A percentile compares a stretch with the other conserved stretches of the same genome.
Evolutionary conservation across 1,139 yeast species (phyloP).

Genomic region (Magnusiomyces suaveolens): DNA sequence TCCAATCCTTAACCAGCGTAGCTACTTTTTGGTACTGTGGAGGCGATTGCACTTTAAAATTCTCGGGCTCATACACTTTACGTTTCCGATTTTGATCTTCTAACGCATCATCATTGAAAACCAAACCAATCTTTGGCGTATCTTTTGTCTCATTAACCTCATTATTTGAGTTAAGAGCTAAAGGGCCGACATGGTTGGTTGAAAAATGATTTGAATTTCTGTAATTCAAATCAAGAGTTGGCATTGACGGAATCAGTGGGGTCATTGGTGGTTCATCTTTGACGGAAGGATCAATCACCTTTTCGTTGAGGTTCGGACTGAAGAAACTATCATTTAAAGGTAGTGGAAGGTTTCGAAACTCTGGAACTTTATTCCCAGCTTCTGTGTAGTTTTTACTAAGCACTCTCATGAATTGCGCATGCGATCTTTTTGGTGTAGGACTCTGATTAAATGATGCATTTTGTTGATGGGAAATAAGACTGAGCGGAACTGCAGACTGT

Average conservation of each 20-base stretch:
- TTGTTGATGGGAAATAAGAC: neutral
- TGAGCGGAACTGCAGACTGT: neutral
- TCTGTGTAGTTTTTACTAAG: neutral
- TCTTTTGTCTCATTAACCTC: neutral
- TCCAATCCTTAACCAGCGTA: neutral
- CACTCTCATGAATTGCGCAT: neutral
- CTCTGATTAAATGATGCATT: neutral
- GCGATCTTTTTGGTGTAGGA: neutral
- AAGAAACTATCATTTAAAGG: neutral
- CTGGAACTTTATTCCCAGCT: neutral
- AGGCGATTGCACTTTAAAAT: neutral
- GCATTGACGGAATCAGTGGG: neutral
- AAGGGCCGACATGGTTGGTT: neutral
- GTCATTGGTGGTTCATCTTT: neutral
- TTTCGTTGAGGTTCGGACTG: too few relatives aligned
- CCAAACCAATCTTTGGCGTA: neutral
- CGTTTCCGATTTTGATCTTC: neutral
- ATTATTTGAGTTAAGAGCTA: neutral
- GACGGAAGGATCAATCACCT: too few relatives aligned
- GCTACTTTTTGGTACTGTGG: neutral
- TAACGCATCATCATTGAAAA: neutral
- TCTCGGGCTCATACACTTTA: neutral
- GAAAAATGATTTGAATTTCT: too few relatives aligned
- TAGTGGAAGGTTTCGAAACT: constrained; percentile 1
- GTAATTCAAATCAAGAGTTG: too few relatives aligned